Evolutionary conservation across 352 stramenopile genomes (phyloP).

Genomic region (Phytophthora foliorum): DNA sequence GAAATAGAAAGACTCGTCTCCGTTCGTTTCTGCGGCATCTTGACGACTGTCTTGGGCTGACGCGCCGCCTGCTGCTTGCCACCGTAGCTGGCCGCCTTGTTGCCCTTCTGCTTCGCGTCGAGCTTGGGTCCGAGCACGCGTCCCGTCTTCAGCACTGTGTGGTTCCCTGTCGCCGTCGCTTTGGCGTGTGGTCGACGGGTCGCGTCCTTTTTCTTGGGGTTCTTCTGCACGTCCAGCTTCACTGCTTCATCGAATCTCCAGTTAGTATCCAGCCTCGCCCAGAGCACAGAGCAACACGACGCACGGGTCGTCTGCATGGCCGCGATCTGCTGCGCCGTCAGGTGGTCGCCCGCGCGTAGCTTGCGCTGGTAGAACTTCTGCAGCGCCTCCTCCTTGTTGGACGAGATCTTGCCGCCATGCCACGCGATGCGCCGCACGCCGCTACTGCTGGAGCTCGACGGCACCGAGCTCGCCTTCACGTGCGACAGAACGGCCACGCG

Average conservation of each 20-base stretch:
- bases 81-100: constrained; percentile 24
- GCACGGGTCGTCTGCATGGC: constrained; percentile 57
- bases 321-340: constrained; percentile 59
- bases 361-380: constrained; percentile 90
- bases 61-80: constrained; percentile 39
- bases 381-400: constrained; percentile 89
- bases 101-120: constrained; percentile 16
- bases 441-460: constrained; percentile 28
- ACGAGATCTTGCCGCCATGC: constrained; percentile 84
- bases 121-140: constrained; percentile 69
- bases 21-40: constrained; percentile 31
- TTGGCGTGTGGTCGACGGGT: constrained; percentile 60
- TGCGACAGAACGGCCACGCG: constrained; percentile 73
- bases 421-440: constrained; percentile 65
- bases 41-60: constrained; percentile 37
- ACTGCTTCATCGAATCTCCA: constrained; percentile 23
- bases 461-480: constrained; percentile 66
- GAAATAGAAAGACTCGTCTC: constrained; percentile 36
- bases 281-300: constrained; percentile 5
- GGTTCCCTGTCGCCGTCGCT: constrained; percentile 39
- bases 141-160: constrained; percentile 68
- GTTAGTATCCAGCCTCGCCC: constrained; percentile 2
- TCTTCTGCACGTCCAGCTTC: constrained; percentile 33
- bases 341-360: constrained; percentile 49
- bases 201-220: constrained; percentile 59